Evolutionary conservation across 2,329 filamentous ascomycete species (phyloP).

Genomic region (Cladosporium sp.): DNA sequence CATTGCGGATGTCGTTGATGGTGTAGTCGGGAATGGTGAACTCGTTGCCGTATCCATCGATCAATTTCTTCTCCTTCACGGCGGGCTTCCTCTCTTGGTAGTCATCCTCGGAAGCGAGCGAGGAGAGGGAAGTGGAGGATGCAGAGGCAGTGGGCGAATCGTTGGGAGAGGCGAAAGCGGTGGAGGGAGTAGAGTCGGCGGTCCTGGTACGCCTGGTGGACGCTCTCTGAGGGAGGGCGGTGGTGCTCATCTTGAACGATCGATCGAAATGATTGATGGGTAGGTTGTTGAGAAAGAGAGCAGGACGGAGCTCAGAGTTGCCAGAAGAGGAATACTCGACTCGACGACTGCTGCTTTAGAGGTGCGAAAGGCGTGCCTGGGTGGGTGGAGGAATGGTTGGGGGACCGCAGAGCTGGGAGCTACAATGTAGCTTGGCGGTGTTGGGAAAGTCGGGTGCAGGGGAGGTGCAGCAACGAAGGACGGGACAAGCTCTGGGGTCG

Average conservation of each 20-base stretch:
- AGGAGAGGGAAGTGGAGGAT: conserved; percentile 90
- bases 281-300: background rate
- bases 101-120: conserved; percentile 68
- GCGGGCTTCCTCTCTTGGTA: conserved; percentile 49
- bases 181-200: conserved; percentile 53
- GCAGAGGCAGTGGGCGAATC: conserved; percentile 64
- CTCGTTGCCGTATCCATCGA: conserved; percentile 92
- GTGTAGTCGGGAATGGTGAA: conserved; percentile 94
- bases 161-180: conserved; percentile 56
- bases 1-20: conserved; percentile 95
- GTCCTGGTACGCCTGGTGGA: conserved; percentile 48
- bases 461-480: conserved; percentile 15
- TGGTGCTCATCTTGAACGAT: conserved; percentile 48
- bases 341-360: conserved; percentile 6
- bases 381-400: conserved; percentile 5
- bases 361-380: conserved; percentile 1
- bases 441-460: conserved; percentile 9
- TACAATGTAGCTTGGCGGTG: conserved; percentile 15
- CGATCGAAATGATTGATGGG: background rate
- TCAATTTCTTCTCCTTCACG: conserved; percentile 60
- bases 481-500: conserved; percentile 5
- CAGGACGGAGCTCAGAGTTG: background rate
- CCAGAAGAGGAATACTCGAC: background rate
- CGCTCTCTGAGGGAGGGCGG: conserved; percentile 52
- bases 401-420: background rate